Evolutionary conservation across 2,329 filamentous ascomycete species (phyloP), one percentile per base, ranked within the genome.

Genomic region (Tetracladium maxilliforme): DNA sequence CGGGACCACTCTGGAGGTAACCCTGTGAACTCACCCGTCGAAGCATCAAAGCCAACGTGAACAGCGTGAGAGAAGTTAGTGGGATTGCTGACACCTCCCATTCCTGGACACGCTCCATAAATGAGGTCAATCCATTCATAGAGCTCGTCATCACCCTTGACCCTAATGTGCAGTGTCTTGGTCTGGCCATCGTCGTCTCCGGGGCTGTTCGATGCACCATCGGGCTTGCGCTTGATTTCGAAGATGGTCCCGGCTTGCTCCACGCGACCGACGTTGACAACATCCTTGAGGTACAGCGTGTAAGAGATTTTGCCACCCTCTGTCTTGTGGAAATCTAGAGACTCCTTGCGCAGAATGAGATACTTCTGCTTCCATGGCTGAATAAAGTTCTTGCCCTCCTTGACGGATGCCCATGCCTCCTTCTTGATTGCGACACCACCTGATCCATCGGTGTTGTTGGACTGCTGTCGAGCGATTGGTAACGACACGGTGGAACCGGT

Each of bases 51-150:
- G 31, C 90, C 90, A 37, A 98, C 90, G 48, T 98, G 90, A 14
- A 98, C 86, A 23, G 86, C 79, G 48, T 98, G 90, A 14, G 80
- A 84, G 57, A 98, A 98, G 58, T 95, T 94, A 36, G 90, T 95
- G 6, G 90, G 90, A 51, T 95, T 94, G 55, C 87, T 94, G 29
- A 98, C 90, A 39, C 90, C 90, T 33, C 90, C 86, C 83, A 95
- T 93, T 33, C 83, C 87, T 11, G 90, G 90, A 49, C 87, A 95
- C 35, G 87, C 78, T 40, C 87, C 84, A 48, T 95, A 95, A 37
- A 98, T 92, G 48, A 86, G 82, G 51, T 98, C 90, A 43, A 95
- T 93, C 90, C 90, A 98, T 42, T 92, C 84, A 51, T 98, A 98
- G 27, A 98, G 72, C 39, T 98, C 90, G 44, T 93, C 87, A 43